Evolutionary conservation across 441 rosid genomes (phyloP).

Genomic region (Arabidopsis hybrid): DNA sequence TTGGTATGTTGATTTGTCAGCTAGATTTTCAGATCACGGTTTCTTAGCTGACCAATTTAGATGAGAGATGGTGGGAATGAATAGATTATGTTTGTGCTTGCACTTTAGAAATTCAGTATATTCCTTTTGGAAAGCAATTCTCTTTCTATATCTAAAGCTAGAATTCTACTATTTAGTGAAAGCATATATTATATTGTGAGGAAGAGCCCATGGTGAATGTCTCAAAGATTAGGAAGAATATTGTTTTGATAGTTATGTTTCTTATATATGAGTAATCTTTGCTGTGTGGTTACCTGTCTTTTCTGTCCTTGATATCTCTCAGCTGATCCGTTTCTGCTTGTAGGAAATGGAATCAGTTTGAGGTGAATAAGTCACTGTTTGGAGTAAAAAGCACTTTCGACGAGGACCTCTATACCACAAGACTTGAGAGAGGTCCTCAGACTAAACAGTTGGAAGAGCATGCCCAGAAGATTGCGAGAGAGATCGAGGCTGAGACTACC

Average conservation of each 20-base stretch:
- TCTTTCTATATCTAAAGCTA: constrained; percentile 33
- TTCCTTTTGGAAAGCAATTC: constrained; percentile 26
- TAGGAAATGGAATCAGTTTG: constrained; percentile 95
- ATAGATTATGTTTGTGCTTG: constrained; percentile 1
- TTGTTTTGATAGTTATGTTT: neutral
- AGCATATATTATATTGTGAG: constrained; percentile 15
- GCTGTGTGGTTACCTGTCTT: constrained; percentile 20
- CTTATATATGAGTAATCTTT: constrained; percentile 27
- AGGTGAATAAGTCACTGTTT: constrained; percentile 71
- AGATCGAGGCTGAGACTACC: constrained; percentile 93
- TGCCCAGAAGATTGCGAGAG: constrained; percentile 82
- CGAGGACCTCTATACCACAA: constrained; percentile 91
- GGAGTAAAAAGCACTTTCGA: constrained; percentile 90
- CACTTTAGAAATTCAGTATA: constrained; percentile 11
- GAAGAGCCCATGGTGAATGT: constrained; percentile 22
- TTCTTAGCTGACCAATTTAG: constrained; percentile 20
- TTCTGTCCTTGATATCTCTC: constrained; percentile 24
- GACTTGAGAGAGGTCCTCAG: constrained; percentile 74
- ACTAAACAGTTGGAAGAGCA: constrained; percentile 74
- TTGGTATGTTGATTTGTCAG: constrained; percentile 3
- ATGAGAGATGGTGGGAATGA: constrained; percentile 16
- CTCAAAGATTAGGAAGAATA: constrained; percentile 18
- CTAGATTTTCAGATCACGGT: constrained; percentile 15
- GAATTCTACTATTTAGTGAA: constrained; percentile 1
- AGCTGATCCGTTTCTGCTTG: constrained; percentile 30